These are phyloP conservation scores for Xylariaceae sp. DNA, from an alignment of 2,329 filamentous ascomycete genomes.

Conservation along the genomic window DNA sequence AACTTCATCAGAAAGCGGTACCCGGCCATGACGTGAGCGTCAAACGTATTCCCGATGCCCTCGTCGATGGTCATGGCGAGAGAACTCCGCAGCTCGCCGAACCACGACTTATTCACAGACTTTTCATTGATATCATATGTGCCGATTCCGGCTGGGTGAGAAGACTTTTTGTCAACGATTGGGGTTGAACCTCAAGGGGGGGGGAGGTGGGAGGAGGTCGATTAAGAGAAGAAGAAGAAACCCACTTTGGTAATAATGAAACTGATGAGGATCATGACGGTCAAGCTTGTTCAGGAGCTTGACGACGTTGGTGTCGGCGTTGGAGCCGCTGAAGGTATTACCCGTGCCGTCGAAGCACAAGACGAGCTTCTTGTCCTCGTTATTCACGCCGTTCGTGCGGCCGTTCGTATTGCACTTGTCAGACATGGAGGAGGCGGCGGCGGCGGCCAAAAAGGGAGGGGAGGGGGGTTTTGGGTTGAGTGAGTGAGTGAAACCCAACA, in stretches of 20 bases:
- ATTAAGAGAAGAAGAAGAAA: background rate
- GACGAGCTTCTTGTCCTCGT: constrained; percentile 34
- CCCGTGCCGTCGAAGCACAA: constrained; percentile 47
- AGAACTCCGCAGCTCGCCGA: constrained; percentile 33
- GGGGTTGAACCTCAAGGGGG: no score
- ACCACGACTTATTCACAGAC: constrained; percentile 35
- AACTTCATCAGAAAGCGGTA: constrained; percentile 52
- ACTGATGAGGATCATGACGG: constrained; percentile 38
- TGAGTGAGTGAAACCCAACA: no score
- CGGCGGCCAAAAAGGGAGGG: no score
- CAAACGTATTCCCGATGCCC: constrained; percentile 43
- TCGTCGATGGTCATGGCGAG: constrained; percentile 39
- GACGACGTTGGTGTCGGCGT: constrained; percentile 49
- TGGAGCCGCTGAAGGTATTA: constrained; percentile 41
- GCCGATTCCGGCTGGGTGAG: constrained; percentile 40
- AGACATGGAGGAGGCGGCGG: background rate
- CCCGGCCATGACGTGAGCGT: constrained; percentile 46
- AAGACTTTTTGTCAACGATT: no score
- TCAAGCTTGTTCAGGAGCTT: constrained; percentile 45
- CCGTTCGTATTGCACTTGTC: constrained; percentile 1
- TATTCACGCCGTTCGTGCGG: constrained; percentile 1
- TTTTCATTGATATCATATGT: constrained; percentile 43
- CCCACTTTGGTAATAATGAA: constrained; percentile 46
- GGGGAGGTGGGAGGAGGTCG: no score
- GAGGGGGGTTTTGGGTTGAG: no score